phyloP scores from a whole-genome alignment of 2,329 filamentous ascomycete genomes.

The Curvularia hawaiiensis region DNA sequence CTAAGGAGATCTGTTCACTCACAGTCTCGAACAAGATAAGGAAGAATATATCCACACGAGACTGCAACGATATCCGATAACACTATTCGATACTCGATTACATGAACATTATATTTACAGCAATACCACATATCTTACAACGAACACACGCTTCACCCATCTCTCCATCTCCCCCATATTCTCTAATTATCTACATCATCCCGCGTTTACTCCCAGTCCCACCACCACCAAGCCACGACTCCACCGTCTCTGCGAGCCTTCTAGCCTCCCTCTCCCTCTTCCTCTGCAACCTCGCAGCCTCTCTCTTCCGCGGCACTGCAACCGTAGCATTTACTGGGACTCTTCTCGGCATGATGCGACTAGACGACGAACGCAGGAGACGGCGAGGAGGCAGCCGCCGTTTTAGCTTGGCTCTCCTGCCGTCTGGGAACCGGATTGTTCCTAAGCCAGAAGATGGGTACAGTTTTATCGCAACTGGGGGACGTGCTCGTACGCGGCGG shows the following conservation, averaged over 20 bases:
- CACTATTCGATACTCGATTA: neutral
- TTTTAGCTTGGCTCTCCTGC: neutral
- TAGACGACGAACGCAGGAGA: neutral
- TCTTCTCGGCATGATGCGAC: neutral
- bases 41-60: neutral
- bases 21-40: neutral
- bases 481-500: neutral
- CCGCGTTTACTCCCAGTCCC: neutral
- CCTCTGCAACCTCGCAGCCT: neutral
- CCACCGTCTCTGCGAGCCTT: conserved; percentile 1
- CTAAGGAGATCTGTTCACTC: neutral
- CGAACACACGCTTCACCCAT: neutral
- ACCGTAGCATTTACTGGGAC: neutral
- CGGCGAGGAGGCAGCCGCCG: neutral
- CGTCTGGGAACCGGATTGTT: neutral
- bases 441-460: neutral
- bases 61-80: neutral
- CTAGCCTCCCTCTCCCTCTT: conserved; percentile 1
- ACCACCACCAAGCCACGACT: conserved; percentile 8
- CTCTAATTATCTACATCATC: neutral
- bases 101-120: neutral
- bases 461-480: neutral
- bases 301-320: neutral
- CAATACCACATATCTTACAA: neutral
- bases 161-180: neutral